phyloP scores from a whole-genome alignment of 2,329 filamentous ascomycete species.

The Truncatella angustata region DNA sequence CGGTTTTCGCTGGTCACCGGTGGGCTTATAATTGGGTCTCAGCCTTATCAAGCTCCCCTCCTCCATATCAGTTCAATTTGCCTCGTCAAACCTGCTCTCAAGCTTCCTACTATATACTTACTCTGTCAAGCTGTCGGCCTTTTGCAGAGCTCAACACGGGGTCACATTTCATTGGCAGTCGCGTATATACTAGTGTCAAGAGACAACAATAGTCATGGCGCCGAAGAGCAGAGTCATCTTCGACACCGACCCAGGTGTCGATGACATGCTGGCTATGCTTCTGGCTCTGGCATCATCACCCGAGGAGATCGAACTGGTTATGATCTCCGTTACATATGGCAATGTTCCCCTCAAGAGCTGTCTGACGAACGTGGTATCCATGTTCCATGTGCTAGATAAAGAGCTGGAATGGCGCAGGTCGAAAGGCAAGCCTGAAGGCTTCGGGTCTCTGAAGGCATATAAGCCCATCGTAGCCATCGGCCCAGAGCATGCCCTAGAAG shows the following conservation, averaged over 20 bases:
- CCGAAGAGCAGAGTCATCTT: slow-evolving; percentile 81
- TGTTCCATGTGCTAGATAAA: slow-evolving; percentile 90
- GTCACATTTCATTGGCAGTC: background rate
- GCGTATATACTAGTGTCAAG: slow-evolving; percentile 12
- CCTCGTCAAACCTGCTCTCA: background rate
- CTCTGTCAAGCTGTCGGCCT: no score
- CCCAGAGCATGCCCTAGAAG: slow-evolving; percentile 79
- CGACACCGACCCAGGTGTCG: slow-evolving; percentile 93
- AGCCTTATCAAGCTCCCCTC: slow-evolving; percentile 5
- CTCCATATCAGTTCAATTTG: background rate
- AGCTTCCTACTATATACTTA: slow-evolving; percentile 7
- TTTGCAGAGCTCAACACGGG: no score
- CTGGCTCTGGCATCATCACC: slow-evolving; percentile 78
- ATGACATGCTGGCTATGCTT: slow-evolving; percentile 87
- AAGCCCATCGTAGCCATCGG: slow-evolving; percentile 87
- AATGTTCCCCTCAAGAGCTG: slow-evolving; percentile 89
- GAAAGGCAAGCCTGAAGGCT: slow-evolving; percentile 66
- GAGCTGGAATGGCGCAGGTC: slow-evolving; percentile 80
- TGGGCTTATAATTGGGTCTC: slow-evolving; percentile 4
- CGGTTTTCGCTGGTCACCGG: slow-evolving; percentile 24
- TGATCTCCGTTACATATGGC: slow-evolving; percentile 89
- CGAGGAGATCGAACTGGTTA: slow-evolving; percentile 80
- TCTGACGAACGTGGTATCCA: slow-evolving; percentile 80
- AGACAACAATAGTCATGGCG: slow-evolving; percentile 47
- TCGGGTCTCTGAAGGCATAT: slow-evolving; percentile 66